Conservation (phyloP, 2,329 filamentous ascomycete genomes). For the Trichophyton schoenleinii region DNA sequence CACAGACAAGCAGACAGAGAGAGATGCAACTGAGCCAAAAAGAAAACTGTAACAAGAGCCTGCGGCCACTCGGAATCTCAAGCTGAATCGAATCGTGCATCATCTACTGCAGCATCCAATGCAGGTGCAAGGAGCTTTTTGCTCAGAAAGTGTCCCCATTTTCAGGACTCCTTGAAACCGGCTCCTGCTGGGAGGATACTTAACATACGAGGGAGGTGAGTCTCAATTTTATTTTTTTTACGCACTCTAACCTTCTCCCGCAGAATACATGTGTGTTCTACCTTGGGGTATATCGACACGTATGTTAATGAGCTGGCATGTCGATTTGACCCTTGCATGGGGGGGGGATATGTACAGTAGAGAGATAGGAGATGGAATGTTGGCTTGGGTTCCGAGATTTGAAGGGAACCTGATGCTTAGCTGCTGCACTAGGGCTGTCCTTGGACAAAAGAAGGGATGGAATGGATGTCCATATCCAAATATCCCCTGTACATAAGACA, state of each 20-base stretch:
- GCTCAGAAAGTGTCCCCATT: neutral
- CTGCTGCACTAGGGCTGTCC: neutral
- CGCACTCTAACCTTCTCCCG: neutral
- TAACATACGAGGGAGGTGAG: too few relatives aligned
- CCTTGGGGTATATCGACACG: neutral
- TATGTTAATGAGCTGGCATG: neutral
- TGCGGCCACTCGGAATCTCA: neutral
- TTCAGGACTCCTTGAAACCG: neutral
- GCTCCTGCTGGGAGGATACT: too few relatives aligned
- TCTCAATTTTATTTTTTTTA: too few relatives aligned
- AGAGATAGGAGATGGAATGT: too few relatives aligned
- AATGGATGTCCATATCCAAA: too few relatives aligned
- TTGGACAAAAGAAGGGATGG: too few relatives aligned
- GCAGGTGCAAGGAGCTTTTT: neutral
- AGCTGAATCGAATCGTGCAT: slow-evolving; percentile 1
- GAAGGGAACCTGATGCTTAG: neutral
- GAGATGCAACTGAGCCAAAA: neutral
- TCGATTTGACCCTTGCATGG: neutral
- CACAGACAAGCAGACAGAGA: neutral
- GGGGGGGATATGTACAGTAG: neutral
- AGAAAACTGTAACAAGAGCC: neutral
- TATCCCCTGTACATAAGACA: neutral
- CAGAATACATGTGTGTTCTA: neutral
- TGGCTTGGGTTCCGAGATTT: neutral
- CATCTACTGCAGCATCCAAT: neutral